Conservation (phyloP, 345 rosid genomes). For the Ricinus communis region DNA sequence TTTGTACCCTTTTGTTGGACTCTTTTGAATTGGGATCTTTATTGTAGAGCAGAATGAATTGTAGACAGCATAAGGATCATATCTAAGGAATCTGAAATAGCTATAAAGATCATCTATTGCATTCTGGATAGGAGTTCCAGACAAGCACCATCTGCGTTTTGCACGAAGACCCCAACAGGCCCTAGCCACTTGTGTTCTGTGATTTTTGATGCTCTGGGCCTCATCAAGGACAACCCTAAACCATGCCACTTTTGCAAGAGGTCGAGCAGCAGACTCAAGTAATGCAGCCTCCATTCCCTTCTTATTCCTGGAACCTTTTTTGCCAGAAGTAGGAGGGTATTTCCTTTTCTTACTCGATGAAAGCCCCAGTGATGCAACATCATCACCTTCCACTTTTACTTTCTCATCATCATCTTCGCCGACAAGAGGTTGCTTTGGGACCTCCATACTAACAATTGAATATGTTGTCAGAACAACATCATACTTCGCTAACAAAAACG, state of each 20-base stretch:
- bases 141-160: constrained; percentile 97
- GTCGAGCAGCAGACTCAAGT: constrained; percentile 60
- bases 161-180: constrained; percentile 99
- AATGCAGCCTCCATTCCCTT: constrained; percentile 42
- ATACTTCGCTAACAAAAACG: constrained; percentile 69
- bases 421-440: constrained; percentile 79
- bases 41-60: constrained; percentile 53
- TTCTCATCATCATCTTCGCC: constrained; percentile 64
- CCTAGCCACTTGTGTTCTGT: constrained; percentile 93
- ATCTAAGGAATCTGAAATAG: constrained; percentile 94
- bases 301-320: constrained; percentile 53
- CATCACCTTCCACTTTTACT: constrained; percentile 41
- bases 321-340: constrained; percentile 48
- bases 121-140: constrained; percentile 98
- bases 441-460: constrained; percentile 97
- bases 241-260: constrained; percentile 93
- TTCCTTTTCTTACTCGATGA: constrained; percentile 60
- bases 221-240: constrained; percentile 95
- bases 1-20: constrained; percentile 62
- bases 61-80: constrained; percentile 75
- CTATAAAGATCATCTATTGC: constrained; percentile 96
- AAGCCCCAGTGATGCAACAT: constrained; percentile 32
- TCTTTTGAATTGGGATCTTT: constrained; percentile 66
- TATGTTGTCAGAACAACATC: constrained; percentile 96
- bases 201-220: constrained; percentile 97